phyloP scores from a whole-genome alignment of 2,329 filamentous ascomycete species.

The Aschersonia sp. region DNA sequence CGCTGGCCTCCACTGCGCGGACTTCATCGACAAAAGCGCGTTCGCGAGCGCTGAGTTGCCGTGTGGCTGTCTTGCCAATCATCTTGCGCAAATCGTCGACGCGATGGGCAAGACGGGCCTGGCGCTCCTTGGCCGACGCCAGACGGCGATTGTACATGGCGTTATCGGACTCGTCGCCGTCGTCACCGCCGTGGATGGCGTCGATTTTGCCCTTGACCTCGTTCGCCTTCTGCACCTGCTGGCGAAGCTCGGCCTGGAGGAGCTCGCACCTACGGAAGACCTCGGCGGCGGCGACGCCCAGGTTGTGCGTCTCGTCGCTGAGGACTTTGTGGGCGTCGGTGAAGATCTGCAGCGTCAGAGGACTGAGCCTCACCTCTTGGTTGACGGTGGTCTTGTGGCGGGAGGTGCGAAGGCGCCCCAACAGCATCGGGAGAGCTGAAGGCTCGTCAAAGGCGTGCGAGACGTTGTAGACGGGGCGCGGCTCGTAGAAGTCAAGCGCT shows the following conservation, averaged over 20 bases:
- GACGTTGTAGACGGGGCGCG: slow-evolving; percentile 52
- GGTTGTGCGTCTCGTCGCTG: slow-evolving; percentile 51
- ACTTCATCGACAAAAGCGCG: slow-evolving; percentile 31
- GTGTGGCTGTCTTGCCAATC: slow-evolving; percentile 23
- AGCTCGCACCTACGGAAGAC: slow-evolving; percentile 58
- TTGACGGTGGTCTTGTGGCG: slow-evolving; percentile 46
- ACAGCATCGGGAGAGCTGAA: slow-evolving; percentile 39
- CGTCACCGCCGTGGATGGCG: slow-evolving; percentile 34
- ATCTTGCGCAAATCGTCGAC: slow-evolving; percentile 42
- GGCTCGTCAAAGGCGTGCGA: slow-evolving; percentile 43
- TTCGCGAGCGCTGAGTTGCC: slow-evolving; percentile 30
- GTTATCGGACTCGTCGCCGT: slow-evolving; percentile 36
- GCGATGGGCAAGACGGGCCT: slow-evolving; percentile 40
- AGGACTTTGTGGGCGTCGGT: slow-evolving; percentile 60
- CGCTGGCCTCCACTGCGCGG: slow-evolving; percentile 37
- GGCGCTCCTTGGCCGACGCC: slow-evolving; percentile 35
- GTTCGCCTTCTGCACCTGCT: slow-evolving; percentile 52
- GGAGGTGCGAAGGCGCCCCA: slow-evolving; percentile 42
- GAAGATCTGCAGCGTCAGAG: slow-evolving; percentile 56
- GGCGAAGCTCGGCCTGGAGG: slow-evolving; percentile 51
- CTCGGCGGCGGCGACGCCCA: slow-evolving; percentile 57
- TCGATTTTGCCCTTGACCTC: slow-evolving; percentile 55
- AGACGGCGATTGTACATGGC: slow-evolving; percentile 46
- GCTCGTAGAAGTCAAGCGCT: slow-evolving; percentile 40
- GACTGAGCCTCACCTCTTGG: slow-evolving; percentile 55